Conservation (phyloP, 768 basidiomycete genomes). For the Boletus sp. region DNA sequence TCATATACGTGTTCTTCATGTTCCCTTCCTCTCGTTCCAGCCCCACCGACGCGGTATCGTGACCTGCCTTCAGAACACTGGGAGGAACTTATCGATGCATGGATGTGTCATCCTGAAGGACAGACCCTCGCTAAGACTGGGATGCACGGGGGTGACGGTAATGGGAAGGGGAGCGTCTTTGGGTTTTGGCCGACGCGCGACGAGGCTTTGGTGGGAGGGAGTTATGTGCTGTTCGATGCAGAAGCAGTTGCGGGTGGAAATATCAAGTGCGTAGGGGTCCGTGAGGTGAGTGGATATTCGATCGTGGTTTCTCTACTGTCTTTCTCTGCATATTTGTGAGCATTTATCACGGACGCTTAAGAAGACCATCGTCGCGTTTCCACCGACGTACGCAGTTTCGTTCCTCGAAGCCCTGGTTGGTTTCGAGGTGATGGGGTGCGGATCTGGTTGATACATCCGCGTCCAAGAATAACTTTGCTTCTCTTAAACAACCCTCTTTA, state of each 20-base stretch:
- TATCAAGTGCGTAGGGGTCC: constrained; percentile 15
- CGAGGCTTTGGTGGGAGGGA: constrained; percentile 36
- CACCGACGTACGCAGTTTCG: constrained; percentile 48
- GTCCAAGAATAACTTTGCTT: constrained; percentile 68
- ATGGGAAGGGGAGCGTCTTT: constrained; percentile 29
- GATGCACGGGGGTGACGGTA: constrained; percentile 15
- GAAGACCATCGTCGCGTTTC: constrained; percentile 85
- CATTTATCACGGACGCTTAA: constrained; percentile 41
- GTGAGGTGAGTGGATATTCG: neutral
- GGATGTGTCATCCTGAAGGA: constrained; percentile 92
- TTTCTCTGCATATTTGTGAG: no score
- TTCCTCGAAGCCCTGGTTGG: constrained; percentile 57
- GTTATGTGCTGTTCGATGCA: no score
- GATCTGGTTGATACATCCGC: constrained; percentile 87
- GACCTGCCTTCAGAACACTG: constrained; percentile 96
- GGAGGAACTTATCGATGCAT: constrained; percentile 95
- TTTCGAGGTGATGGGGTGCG: constrained; percentile 34
- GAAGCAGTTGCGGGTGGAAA: constrained; percentile 12
- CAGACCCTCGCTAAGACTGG: constrained; percentile 67
- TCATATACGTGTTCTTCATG: constrained; percentile 79
- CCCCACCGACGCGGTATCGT: constrained; percentile 55
- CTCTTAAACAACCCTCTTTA: no score
- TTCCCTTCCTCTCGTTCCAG: constrained; percentile 63
- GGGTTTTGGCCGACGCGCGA: constrained; percentile 78
- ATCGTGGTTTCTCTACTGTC: no score